Percentiles rank a stretch among this genome's conserved stretches.
Conservation (phyloP, 495 filamentous ascomycete species). For the Lindgomyces ingoldianus region DNA sequence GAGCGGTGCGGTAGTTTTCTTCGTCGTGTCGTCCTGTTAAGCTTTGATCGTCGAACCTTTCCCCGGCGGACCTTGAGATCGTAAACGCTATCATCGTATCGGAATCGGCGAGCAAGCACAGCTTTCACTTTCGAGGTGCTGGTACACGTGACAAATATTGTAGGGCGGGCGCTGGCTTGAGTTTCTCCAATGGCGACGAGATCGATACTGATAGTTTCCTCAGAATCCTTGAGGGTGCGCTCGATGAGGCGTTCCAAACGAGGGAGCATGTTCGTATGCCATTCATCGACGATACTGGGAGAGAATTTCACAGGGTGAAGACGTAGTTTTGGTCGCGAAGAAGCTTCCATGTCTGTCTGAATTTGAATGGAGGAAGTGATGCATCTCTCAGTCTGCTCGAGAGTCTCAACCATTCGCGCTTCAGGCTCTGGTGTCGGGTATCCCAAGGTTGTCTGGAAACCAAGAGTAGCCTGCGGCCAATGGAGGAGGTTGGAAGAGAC, state of each 20-base stretch:
- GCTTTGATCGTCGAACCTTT: constrained; percentile 45
- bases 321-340: constrained; percentile 34
- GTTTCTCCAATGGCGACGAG: constrained; percentile 50
- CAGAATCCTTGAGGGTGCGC: constrained; percentile 43
- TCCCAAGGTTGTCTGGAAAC: background rate
- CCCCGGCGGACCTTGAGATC: constrained; percentile 50
- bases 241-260: constrained; percentile 47
- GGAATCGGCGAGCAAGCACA: constrained; percentile 43
- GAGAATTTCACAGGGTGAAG: constrained; percentile 47
- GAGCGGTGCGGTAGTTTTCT: constrained; percentile 38
- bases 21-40: constrained; percentile 22
- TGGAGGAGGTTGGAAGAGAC: constrained; percentile 12
- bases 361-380: constrained; percentile 29
- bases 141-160: constrained; percentile 51
- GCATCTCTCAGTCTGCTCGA: background rate
- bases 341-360: constrained; percentile 17
- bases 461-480: constrained; percentile 20
- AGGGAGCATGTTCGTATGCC: constrained; percentile 44
- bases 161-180: constrained; percentile 45
- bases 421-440: constrained; percentile 25
- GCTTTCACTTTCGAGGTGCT: constrained; percentile 47
- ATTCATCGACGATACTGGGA: constrained; percentile 39
- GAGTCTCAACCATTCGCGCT: background rate
- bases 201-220: constrained; percentile 48
- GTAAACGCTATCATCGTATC: constrained; percentile 44